Evolutionary conservation across 2,329 filamentous ascomycete genomes (phyloP).

Genomic region (Pestalotiopsis sp.): DNA sequence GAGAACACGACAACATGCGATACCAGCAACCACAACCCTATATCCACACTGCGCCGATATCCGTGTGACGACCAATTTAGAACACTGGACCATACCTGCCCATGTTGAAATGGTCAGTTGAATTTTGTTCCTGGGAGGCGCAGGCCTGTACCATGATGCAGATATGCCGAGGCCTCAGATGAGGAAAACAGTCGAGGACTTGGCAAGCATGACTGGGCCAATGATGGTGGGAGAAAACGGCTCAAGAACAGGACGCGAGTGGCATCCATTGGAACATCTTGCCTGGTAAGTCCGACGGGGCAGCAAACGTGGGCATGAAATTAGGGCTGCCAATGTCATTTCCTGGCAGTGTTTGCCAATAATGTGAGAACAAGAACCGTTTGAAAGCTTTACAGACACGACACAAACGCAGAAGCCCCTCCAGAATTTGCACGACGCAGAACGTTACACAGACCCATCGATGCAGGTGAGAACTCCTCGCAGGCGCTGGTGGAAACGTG

Average conservation of each 20-base stretch:
- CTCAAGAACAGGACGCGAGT: background rate
- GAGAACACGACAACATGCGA: background rate
- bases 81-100: background rate
- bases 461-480: slow-evolving; percentile 8
- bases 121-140: too few species aligned
- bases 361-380: background rate
- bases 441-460: background rate
- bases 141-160: too few species aligned
- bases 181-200: too few species aligned
- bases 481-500: background rate
- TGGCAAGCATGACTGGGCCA: too few species aligned
- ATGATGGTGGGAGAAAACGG: background rate
- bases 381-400: slow-evolving; percentile 3
- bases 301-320: background rate
- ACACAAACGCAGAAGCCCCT: slow-evolving; percentile 6
- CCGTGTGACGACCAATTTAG: background rate
- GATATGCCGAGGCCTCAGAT: too few species aligned
- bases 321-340: background rate
- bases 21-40: background rate
- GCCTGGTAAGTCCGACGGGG: background rate
- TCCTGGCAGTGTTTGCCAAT: background rate
- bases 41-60: background rate
- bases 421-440: background rate
- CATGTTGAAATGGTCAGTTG: background rate
- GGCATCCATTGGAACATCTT: too few species aligned